phyloP scores from a whole-genome alignment of 345 rosid species.

The Lumnitzera littorea region DNA sequence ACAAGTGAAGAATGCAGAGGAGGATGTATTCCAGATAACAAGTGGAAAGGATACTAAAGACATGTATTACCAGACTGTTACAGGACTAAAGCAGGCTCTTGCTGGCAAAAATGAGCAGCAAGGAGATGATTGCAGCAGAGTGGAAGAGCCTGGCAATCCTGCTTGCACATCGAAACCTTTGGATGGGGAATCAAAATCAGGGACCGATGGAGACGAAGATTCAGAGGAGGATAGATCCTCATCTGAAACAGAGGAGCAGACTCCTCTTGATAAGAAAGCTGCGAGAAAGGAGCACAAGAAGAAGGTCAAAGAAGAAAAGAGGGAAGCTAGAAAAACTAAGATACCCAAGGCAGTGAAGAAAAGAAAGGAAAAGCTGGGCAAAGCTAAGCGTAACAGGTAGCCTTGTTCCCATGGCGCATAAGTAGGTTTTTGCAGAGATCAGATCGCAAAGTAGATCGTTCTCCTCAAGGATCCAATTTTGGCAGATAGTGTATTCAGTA shows the following conservation, averaged over 20 bases:
- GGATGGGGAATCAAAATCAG: conserved; percentile 17
- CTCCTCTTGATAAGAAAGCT: conserved; percentile 51
- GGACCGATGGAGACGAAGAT: conserved; percentile 33
- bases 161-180: conserved; percentile 8
- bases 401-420: background rate
- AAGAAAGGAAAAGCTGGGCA: conserved; percentile 73
- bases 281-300: conserved; percentile 93
- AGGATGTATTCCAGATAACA: conserved; percentile 58
- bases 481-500: too few relatives aligned
- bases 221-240: conserved; percentile 19
- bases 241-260: conserved; percentile 15
- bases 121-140: conserved; percentile 15
- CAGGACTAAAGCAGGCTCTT: conserved; percentile 74
- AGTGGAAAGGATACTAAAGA: conserved; percentile 76
- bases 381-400: conserved; percentile 62
- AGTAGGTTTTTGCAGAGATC: too few relatives aligned
- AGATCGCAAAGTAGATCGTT: too few relatives aligned
- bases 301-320: conserved; percentile 94
- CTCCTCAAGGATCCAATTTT: too few relatives aligned
- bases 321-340: conserved; percentile 82
- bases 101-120: conserved; percentile 17
- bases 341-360: conserved; percentile 88
- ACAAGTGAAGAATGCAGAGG: conserved; percentile 67
- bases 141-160: conserved; percentile 8
- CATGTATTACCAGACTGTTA: conserved; percentile 70